Conservation (phyloP, 2,329 filamentous ascomycete species). For the Xylariaceae sp. region DNA sequence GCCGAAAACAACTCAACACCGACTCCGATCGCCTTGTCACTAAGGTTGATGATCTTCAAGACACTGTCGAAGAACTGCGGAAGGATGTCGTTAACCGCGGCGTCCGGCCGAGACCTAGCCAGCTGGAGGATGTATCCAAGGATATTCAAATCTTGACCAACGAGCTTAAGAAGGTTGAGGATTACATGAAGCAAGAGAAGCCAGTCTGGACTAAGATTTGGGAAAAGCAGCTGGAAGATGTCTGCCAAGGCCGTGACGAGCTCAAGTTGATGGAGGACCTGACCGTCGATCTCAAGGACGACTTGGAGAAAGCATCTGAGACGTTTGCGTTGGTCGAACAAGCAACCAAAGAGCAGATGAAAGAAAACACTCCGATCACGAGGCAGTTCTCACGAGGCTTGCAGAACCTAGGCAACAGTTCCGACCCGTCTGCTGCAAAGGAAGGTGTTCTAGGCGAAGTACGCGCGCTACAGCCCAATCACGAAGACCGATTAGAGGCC, state of each 20-base stretch:
- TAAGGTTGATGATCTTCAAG: constrained; percentile 94
- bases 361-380: constrained; percentile 56
- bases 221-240: constrained; percentile 94
- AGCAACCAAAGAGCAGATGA: constrained; percentile 96
- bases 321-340: constrained; percentile 95
- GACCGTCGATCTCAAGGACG: constrained; percentile 85
- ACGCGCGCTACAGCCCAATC: constrained; percentile 87
- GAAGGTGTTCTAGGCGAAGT: constrained; percentile 91
- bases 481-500: constrained; percentile 86
- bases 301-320: constrained; percentile 88
- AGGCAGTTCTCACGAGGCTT: constrained; percentile 55
- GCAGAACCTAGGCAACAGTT: constrained; percentile 47
- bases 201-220: constrained; percentile 98
- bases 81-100: constrained; percentile 95
- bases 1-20: constrained; percentile 79
- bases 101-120: constrained; percentile 83
- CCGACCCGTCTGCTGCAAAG: constrained; percentile 77
- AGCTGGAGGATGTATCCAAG: constrained; percentile 84
- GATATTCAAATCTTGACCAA: constrained; percentile 78
- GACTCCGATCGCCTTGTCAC: constrained; percentile 89
- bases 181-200: constrained; percentile 86
- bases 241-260: constrained; percentile 92
- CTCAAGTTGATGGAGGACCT: constrained; percentile 96
- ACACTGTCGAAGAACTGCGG: constrained; percentile 90
- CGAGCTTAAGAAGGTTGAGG: constrained; percentile 91